These are phyloP conservation scores for Candida khao-thaluensis DNA, from an alignment of 805 yeast genomes.

Conservation along the genomic window DNA sequence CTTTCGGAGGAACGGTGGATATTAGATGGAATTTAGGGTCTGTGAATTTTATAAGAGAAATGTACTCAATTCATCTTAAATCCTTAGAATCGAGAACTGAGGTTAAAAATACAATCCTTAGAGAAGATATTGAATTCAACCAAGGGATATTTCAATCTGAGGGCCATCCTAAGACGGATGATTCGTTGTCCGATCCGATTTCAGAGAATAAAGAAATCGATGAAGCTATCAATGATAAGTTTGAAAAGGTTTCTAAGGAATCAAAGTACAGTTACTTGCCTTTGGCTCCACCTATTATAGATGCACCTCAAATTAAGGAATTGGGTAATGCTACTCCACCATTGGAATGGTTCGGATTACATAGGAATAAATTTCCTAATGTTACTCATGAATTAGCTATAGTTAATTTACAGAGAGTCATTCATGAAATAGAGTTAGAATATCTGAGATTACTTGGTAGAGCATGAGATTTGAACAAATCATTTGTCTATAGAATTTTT, in stretches of 20 bases:
- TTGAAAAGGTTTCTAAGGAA: constrained; percentile 34
- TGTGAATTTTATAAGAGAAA: constrained; percentile 82
- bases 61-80: constrained; percentile 84
- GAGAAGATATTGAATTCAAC: constrained; percentile 16
- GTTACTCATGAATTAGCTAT: constrained; percentile 80
- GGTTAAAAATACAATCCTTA: constrained; percentile 35
- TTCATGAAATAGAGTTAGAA: constrained; percentile 61
- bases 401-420: constrained; percentile 68
- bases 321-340: constrained; percentile 98
- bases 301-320: constrained; percentile 86
- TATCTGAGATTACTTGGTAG: constrained; percentile 51
- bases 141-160: constrained; percentile 12
- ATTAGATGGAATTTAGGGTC: constrained; percentile 94
- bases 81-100: constrained; percentile 62
- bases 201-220: constrained; percentile 25
- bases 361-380: constrained; percentile 81
- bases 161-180: not conserved
- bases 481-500: too few species aligned
- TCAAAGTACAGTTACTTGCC: constrained; percentile 59
- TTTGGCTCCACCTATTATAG: constrained; percentile 73
- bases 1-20: constrained; percentile 87
- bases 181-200: constrained; percentile 11
- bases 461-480: constrained; percentile 27
- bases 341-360: constrained; percentile 95
- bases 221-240: constrained; percentile 36